phyloP scores from a whole-genome alignment of 768 basidiomycete genomes.

The Hygrocybe punicea region DNA sequence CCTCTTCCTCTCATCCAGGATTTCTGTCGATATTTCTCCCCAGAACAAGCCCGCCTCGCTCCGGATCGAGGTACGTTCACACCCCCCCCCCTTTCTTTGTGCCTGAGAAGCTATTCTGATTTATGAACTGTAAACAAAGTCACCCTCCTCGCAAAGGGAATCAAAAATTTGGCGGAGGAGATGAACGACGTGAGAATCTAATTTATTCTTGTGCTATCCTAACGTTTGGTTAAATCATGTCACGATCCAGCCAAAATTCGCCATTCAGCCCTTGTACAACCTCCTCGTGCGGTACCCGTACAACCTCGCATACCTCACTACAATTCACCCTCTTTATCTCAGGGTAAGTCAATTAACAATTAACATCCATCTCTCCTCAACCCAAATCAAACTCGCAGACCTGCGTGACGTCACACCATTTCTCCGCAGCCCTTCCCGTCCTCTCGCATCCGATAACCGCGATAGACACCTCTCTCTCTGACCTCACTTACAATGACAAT shows the following conservation, averaged over 20 bases:
- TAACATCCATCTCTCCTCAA: neutral
- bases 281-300: slow-evolving; percentile 64
- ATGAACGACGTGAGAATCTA: slow-evolving; percentile 47
- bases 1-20: slow-evolving; percentile 42
- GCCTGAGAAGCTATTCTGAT: neutral
- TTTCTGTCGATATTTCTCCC: slow-evolving; percentile 63
- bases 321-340: slow-evolving; percentile 67
- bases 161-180: slow-evolving; percentile 47
- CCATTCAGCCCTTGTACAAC: slow-evolving; percentile 56
- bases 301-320: slow-evolving; percentile 56
- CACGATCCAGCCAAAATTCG: slow-evolving; percentile 32
- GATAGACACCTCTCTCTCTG: slow-evolving; percentile 57
- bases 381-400: slow-evolving; percentile 43
- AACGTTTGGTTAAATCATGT: too few relatives aligned
- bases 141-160: slow-evolving; percentile 61
- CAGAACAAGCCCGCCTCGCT: slow-evolving; percentile 60
- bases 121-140: slow-evolving; percentile 40
- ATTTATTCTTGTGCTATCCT: neutral
- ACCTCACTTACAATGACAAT: slow-evolving; percentile 74
- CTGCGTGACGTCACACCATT: slow-evolving; percentile 55
- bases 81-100: neutral
- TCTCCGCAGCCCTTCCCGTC: slow-evolving; percentile 55
- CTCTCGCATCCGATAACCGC: slow-evolving; percentile 62
- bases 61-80: slow-evolving; percentile 65
- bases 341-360: slow-evolving; percentile 40